Evolutionary conservation across 2,329 filamentous ascomycete genomes (phyloP).

Genomic region (Exophiala mesophila): DNA sequence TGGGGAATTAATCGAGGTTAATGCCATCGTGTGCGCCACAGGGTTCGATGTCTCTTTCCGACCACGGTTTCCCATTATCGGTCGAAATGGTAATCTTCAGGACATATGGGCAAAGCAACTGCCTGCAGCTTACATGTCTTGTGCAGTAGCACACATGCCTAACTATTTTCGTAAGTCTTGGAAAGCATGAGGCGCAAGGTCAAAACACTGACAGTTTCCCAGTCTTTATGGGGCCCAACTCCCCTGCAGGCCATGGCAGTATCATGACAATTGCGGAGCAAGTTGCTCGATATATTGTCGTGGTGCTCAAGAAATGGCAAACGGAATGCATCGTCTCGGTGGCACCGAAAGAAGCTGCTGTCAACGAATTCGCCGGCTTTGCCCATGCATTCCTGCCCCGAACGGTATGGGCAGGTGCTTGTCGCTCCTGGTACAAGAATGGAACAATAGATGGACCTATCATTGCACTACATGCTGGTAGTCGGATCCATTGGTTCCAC

Average conservation of each 20-base stretch:
- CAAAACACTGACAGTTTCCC: too few species aligned
- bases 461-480: conserved; percentile 5
- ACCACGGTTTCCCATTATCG: conserved; percentile 32
- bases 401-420: conserved; percentile 19
- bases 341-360: conserved; percentile 26
- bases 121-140: conserved; percentile 24
- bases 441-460: conserved; percentile 1
- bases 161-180: conserved; percentile 26
- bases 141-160: conserved; percentile 25
- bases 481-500: conserved; percentile 32
- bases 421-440: conserved; percentile 7
- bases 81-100: conserved; percentile 15
- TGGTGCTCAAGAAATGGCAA: conserved; percentile 29
- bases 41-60: conserved; percentile 38
- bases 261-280: conserved; percentile 22
- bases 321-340: conserved; percentile 30
- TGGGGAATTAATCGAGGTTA: conserved; percentile 53
- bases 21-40: conserved; percentile 64
- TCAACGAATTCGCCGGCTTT: conserved; percentile 30
- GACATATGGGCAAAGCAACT: conserved; percentile 20
- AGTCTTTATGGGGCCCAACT: conserved; percentile 28
- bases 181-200: too few species aligned
- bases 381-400: conserved; percentile 30
- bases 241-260: conserved; percentile 26
- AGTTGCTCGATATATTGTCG: conserved; percentile 29